Base-by-base conservation (phyloP, 805 yeast genomes). In the Pichia gijzeniarum region DNA sequence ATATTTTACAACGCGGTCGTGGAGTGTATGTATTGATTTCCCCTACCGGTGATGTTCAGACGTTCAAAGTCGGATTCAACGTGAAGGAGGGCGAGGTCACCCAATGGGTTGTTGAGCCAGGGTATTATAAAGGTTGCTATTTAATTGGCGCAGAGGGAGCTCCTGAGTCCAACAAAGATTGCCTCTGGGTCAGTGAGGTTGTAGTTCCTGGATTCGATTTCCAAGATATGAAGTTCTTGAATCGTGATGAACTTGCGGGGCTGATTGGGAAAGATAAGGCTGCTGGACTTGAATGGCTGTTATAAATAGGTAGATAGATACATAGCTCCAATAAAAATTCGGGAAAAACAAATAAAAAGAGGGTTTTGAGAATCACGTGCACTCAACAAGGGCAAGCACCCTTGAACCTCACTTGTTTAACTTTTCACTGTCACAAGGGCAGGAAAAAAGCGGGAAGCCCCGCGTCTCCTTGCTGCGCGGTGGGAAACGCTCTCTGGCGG, bases 21-120 rank as follows among this genome's bases (percentile, higher is more conserved):
- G 83, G 81, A 3, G 76, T 72, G 49, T 77, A 75, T 51, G 80
- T 77, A 4, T 58, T 76, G 14, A 60, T 77, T 4, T 69, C 75
- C 42, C 80, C 80, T 4, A 66, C 73, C 49, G 80, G 81, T 1
- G 47, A 47, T 3, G 58, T 77, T 17, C 72, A 73, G 46, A 63
- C 75, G 1, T 77, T 77, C 54, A 66, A 64, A 19, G 82, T 76
- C 22, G 83, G 82, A 0, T 74, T 75, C 49, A 68, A 75, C 49
- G 60, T 66, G 31, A 57, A 59, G 0, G 60, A 60, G 12, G 79
- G 79, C 6, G 80, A 76, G 55, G 63, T 71, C 4, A 64, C 73
- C 36, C 83, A 77, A 56, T 77, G 82, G 82, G 80, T 77, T 5
- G 82, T 77, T n/a, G 80, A 79, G 10, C 79, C 80, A 1, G 80